Percentiles rank a stretch among this genome's conserved stretches.
Evolutionary conservation across 1,284 basidiomycete species (phyloP).

Genomic region (Agaricales sp.): DNA sequence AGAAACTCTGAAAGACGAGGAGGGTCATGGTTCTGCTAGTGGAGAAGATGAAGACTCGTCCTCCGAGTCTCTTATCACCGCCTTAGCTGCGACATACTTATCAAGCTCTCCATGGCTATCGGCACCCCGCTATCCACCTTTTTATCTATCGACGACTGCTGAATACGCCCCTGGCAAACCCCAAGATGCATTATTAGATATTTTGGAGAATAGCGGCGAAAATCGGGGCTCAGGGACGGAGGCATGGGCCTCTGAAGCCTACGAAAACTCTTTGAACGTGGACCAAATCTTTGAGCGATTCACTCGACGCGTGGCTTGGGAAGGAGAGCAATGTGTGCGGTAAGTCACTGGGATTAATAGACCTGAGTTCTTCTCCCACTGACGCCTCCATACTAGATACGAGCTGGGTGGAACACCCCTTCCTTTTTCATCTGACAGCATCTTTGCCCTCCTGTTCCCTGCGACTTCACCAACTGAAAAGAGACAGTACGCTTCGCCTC

Average conservation of each 20-base stretch:
- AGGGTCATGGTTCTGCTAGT: constrained; percentile 23
- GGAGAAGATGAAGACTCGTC: constrained; percentile 25
- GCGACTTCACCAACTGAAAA: constrained; percentile 16
- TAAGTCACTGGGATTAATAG: too few relatives aligned
- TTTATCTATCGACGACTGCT: constrained; percentile 61
- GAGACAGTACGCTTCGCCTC: constrained; percentile 11
- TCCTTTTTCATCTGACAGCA: constrained; percentile 65
- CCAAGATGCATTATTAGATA: constrained; percentile 35
- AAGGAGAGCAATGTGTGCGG: constrained; percentile 74
- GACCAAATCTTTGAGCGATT: constrained; percentile 79
- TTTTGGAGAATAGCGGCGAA: constrained; percentile 22
- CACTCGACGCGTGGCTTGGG: constrained; percentile 51
- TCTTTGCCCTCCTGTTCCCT: constrained; percentile 68
- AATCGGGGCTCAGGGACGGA: constrained; percentile 28
- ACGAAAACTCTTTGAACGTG: constrained; percentile 66
- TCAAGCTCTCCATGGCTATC: constrained; percentile 53
- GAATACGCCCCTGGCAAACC: constrained; percentile 53
- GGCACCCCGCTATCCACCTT: constrained; percentile 51
- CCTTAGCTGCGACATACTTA: constrained; percentile 44
- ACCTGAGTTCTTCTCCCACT: constrained; percentile 1
- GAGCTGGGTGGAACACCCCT: constrained; percentile 47
- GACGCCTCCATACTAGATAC: constrained; percentile 39
- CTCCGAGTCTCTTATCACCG: constrained; percentile 42
- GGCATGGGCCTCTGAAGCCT: constrained; percentile 58
- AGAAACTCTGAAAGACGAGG: constrained; percentile 17